phyloP scores from a whole-genome alignment of 164 flowering plant genomes.

The Magnolia sinica region DNA sequence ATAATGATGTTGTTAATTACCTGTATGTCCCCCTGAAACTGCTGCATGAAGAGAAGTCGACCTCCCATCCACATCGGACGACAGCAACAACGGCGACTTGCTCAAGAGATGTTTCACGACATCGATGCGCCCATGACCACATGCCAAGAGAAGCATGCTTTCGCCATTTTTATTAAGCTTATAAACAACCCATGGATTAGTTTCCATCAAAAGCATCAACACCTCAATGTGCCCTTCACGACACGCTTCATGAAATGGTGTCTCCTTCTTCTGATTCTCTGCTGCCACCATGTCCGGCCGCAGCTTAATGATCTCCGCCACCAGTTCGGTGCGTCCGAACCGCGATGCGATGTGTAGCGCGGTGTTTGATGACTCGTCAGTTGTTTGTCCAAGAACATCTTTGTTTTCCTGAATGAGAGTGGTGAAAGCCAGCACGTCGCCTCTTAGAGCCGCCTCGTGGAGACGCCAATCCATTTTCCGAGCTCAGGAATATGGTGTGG shows the following conservation, averaged over 20 bases:
- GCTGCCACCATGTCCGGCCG: constrained; percentile 26
- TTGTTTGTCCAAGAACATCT: constrained; percentile 10
- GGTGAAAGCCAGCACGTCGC: constrained; percentile 5
- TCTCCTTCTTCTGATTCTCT: constrained; percentile 32
- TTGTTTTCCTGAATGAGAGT: constrained; percentile 8
- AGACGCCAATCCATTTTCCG: constrained; percentile 20
- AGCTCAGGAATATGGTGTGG: not conserved
- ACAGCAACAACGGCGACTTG: not conserved
- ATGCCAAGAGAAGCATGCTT: constrained; percentile 10
- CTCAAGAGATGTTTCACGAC: constrained; percentile 13
- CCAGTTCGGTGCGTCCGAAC: constrained; percentile 23
- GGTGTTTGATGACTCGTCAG: constrained; percentile 2
- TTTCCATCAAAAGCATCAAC: constrained; percentile 10
- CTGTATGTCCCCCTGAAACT: constrained; percentile 20
- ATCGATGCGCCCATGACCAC: constrained; percentile 6
- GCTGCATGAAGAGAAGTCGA: constrained; percentile 23
- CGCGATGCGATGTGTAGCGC: constrained; percentile 24
- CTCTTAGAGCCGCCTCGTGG: constrained; percentile 2
- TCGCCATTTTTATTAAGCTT: constrained; percentile 12
- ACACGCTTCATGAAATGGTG: constrained; percentile 34
- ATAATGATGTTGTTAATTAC: constrained; percentile 8
- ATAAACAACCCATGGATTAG: constrained; percentile 9
- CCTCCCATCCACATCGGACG: constrained; percentile 13
- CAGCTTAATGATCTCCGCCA: constrained; percentile 17
- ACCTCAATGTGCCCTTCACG: constrained; percentile 15